phyloP scores from a whole-genome alignment of 2,329 filamentous ascomycete species.

The Aspergillus uvarum region DNA sequence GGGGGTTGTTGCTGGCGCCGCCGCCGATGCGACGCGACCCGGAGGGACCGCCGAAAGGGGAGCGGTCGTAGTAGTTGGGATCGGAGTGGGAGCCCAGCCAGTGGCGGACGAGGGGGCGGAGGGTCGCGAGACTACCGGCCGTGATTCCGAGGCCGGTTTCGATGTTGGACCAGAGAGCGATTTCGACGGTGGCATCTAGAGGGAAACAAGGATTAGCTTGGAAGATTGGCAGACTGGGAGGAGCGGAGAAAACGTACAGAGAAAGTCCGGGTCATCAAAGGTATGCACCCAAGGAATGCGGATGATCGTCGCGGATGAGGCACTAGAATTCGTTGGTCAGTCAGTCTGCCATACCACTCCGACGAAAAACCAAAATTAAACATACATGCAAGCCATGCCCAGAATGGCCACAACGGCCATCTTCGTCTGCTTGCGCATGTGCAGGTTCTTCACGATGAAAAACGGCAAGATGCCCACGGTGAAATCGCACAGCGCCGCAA shows the following conservation, averaged over 20 bases:
- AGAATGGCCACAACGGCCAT: conserved; percentile 54
- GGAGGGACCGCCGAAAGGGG: conserved; percentile 21
- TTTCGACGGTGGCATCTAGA: conserved; percentile 45
- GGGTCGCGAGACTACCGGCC: conserved; percentile 49
- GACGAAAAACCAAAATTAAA: conserved; percentile 19
- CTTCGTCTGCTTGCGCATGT: conserved; percentile 56
- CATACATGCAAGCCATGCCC: conserved; percentile 46
- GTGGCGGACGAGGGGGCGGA: conserved; percentile 48
- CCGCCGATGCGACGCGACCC: conserved; percentile 20
- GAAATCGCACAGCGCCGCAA: conserved; percentile 48
- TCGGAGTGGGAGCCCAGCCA: conserved; percentile 23
- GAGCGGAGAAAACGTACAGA: conserved; percentile 25
- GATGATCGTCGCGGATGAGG: conserved; percentile 48
- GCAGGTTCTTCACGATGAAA: conserved; percentile 55
- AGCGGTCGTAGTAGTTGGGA: conserved; percentile 16
- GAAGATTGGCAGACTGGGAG: background rate
- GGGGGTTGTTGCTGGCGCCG: background rate
- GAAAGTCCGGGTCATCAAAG: conserved; percentile 38
- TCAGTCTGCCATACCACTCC: too few relatives aligned
- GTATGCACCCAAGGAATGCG: conserved; percentile 44
- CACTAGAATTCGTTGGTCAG: conserved; percentile 24
- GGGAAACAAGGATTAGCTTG: background rate
- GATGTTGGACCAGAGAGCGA: conserved; percentile 41
- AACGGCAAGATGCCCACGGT: conserved; percentile 54
- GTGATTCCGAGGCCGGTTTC: conserved; percentile 42